A percentile compares a stretch with the other conserved stretches of the same genome.
Evolutionary conservation across 176 grass and related monocot species (phyloP).

Genomic region (Chloris gayana): DNA sequence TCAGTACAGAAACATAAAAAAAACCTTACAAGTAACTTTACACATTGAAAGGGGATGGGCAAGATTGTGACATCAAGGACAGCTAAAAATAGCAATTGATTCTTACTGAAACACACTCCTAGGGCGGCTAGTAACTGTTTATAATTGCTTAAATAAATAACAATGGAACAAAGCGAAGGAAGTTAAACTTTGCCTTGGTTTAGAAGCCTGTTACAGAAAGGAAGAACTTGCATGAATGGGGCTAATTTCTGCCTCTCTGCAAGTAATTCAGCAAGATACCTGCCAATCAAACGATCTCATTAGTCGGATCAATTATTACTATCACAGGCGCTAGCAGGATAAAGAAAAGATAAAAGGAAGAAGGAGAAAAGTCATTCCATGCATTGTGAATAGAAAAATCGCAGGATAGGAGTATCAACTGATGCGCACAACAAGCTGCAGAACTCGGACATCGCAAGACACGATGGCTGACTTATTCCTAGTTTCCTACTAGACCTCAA

Average conservation of each 20-base stretch:
- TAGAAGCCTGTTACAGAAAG: constrained; percentile 88
- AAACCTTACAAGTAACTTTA: not conserved
- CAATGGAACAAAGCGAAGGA: not conserved
- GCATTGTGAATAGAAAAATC: constrained; percentile 11
- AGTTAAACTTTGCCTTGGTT: constrained; percentile 66
- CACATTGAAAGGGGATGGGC: not conserved
- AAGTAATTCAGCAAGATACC: constrained; percentile 85
- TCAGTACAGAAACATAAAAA: not conserved
- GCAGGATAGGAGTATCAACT: not conserved
- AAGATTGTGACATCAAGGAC: not conserved
- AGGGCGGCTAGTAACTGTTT: not conserved
- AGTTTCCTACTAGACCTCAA: constrained; percentile 16
- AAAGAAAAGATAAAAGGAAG: not conserved
- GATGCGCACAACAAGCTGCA: constrained; percentile 14
- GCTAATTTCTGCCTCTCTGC: constrained; percentile 92
- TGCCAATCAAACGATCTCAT: constrained; percentile 33
- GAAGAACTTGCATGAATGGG: constrained; percentile 92
- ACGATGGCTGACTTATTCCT: constrained; percentile 26
- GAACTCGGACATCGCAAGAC: not conserved
- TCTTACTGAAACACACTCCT: not conserved
- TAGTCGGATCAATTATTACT: constrained; percentile 14
- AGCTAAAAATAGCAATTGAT: constrained; percentile 29
- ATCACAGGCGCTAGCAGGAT: not conserved
- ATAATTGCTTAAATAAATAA: not conserved
- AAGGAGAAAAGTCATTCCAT: not conserved